Percentiles rank a stretch among this genome's conserved stretches.
Conservation (phyloP, 495 filamentous ascomycete genomes). For the Podospora conica region DNA sequence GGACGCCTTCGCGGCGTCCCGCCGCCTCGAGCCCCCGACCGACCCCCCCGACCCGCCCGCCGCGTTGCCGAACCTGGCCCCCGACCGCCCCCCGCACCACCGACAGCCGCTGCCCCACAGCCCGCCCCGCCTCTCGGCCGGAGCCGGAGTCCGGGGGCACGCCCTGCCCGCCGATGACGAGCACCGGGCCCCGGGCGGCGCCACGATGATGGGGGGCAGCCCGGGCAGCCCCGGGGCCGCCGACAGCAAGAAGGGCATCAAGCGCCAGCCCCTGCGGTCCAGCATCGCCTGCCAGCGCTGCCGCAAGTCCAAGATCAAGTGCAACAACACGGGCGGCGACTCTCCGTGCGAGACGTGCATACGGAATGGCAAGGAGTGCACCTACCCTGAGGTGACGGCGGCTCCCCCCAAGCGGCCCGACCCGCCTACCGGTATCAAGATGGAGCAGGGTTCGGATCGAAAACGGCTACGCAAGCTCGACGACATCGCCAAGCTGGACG, state of each 20-base stretch:
- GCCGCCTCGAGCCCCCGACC: slow-evolving; percentile 18
- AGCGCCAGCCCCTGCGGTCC: slow-evolving; percentile 59
- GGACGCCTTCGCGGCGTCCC: slow-evolving; percentile 29
- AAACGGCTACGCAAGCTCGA: slow-evolving; percentile 55
- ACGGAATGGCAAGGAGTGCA: slow-evolving; percentile 67
- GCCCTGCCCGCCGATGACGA: slow-evolving; percentile 25
- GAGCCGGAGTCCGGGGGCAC: slow-evolving; percentile 18
- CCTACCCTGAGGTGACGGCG: slow-evolving; percentile 60
- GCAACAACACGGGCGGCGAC: slow-evolving; percentile 63
- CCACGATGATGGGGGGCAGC: slow-evolving; percentile 25
- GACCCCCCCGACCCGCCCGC: slow-evolving; percentile 12
- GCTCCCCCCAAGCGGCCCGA: slow-evolving; percentile 52
- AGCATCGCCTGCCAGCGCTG: slow-evolving; percentile 75
- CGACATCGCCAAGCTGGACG: slow-evolving; percentile 37
- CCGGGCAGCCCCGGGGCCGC: slow-evolving; percentile 24
- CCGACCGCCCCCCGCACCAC: slow-evolving; percentile 20
- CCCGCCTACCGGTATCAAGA: slow-evolving; percentile 42
- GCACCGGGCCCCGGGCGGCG: slow-evolving; percentile 10
- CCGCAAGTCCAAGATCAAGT: slow-evolving; percentile 77
- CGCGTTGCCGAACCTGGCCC: slow-evolving; percentile 3
- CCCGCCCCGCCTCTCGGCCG: slow-evolving; percentile 18
- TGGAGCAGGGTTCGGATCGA: slow-evolving; percentile 55
- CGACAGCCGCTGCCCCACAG: slow-evolving; percentile 29
- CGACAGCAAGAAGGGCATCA: slow-evolving; percentile 43
- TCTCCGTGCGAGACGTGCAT: slow-evolving; percentile 71